phyloP scores from a whole-genome alignment of 1,284 basidiomycete genomes.

The Sanghuangporus sanghuang region DNA sequence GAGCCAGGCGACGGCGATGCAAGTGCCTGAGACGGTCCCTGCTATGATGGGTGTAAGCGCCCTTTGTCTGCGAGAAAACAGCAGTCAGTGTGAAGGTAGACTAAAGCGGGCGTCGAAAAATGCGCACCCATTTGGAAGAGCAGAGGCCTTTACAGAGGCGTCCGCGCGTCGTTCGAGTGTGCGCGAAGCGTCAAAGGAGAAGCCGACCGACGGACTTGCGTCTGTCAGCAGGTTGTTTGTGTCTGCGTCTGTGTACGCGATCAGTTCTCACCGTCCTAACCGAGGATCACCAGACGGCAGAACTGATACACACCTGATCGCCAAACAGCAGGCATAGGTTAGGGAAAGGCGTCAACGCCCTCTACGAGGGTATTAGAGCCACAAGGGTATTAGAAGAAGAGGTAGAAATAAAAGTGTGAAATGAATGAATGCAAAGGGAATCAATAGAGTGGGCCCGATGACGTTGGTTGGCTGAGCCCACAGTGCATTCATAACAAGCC shows the following conservation, averaged over 20 bases:
- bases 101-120: background rate
- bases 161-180: conserved; percentile 6
- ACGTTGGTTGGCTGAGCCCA: background rate
- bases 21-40: conserved; percentile 51
- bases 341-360: background rate
- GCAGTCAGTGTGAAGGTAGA: background rate
- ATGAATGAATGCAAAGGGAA: background rate
- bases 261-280: background rate
- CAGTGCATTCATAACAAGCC: background rate
- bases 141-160: conserved; percentile 14
- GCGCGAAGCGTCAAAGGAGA: background rate
- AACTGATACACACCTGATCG: background rate
- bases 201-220: background rate
- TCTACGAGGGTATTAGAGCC: background rate
- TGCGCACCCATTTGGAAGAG: conserved; percentile 17
- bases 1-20: conserved; percentile 47
- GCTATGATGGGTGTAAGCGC: conserved; percentile 60
- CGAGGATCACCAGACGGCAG: background rate
- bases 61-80: conserved; percentile 36
- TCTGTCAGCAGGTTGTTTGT: background rate
- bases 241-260: background rate
- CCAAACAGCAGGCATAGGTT: conserved; percentile 1
- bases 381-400: too few relatives aligned
- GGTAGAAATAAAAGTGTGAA: too few relatives aligned
- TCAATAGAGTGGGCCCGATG: background rate